These are phyloP conservation scores for Pseudoscleropodium purum DNA, from an alignment of 225 moss, liverwort and hornwort genomes.

Conservation along the genomic window DNA sequence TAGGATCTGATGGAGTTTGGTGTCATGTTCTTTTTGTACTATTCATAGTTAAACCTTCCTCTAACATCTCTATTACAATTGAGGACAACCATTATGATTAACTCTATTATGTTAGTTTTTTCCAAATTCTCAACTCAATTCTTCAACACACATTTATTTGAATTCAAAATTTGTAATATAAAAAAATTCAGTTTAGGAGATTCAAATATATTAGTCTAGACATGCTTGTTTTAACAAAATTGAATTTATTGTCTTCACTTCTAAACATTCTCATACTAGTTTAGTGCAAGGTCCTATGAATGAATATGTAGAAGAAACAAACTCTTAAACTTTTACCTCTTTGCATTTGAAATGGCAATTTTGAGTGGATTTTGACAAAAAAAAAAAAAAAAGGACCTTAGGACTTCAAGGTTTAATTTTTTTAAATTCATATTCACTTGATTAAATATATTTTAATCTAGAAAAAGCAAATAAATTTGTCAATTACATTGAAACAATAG, in stretches of 20 bases:
- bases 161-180: neutral
- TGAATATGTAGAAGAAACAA: neutral
- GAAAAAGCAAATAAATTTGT: too few species aligned
- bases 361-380: neutral
- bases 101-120: too few species aligned
- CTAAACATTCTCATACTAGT: neutral
- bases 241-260: neutral
- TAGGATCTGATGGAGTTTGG: neutral
- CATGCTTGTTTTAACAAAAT: rapidly evolving
- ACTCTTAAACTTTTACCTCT: neutral
- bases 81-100: too few species aligned
- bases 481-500: too few species aligned
- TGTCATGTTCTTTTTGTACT: neutral
- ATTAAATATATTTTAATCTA: too few species aligned
- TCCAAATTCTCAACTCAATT: neutral
- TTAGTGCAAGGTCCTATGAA: rapidly evolving
- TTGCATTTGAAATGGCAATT: neutral
- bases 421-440: neutral
- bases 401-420: neutral
- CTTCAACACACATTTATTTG: neutral
- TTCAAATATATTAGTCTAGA: neutral
- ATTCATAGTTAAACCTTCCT: neutral
- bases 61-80: too few species aligned
- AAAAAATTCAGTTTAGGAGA: neutral
- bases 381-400: neutral